These are phyloP conservation scores for Dioszegia aurantiaca DNA, from an alignment of 768 basidiomycete genomes.

Conservation along the genomic window DNA sequence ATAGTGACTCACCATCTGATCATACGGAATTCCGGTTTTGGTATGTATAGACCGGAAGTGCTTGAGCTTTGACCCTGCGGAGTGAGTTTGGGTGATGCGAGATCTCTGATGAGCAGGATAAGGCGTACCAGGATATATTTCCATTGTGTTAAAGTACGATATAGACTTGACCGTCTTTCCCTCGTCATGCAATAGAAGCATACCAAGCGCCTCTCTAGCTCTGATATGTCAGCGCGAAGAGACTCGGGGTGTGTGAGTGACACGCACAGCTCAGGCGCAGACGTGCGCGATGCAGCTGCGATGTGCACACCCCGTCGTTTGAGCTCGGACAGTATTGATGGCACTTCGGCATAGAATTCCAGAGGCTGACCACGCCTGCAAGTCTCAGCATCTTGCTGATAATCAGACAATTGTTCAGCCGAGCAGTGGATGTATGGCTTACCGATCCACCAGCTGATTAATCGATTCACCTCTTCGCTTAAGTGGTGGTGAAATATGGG, in stretches of 20 bases:
- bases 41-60: constrained; percentile 54
- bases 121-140: constrained; percentile 20
- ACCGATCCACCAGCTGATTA: constrained; percentile 51
- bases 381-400: neutral
- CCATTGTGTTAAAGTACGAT: constrained; percentile 52
- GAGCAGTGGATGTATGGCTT: constrained; percentile 6
- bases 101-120: too few relatives aligned
- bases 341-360: constrained; percentile 73
- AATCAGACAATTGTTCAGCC: neutral
- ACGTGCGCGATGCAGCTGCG: constrained; percentile 73
- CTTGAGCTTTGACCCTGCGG: constrained; percentile 42
- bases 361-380: constrained; percentile 60
- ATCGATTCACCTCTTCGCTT: constrained; percentile 50
- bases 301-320: constrained; percentile 57
- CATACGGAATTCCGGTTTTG: constrained; percentile 71
- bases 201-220: constrained; percentile 68
- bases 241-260: neutral
- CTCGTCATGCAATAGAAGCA: constrained; percentile 50
- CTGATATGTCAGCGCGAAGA: constrained; percentile 53
- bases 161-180: constrained; percentile 47
- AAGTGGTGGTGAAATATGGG: constrained; percentile 51
- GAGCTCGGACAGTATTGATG: constrained; percentile 63
- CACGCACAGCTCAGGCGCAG: constrained; percentile 66
- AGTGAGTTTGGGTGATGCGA: too few relatives aligned
- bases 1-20: constrained; percentile 67